Percentiles rank a stretch among this genome's conserved stretches.
Evolutionary conservation across 202 grass and related monocot genomes (phyloP).

Genomic region (Brachypodium distachyon): DNA sequence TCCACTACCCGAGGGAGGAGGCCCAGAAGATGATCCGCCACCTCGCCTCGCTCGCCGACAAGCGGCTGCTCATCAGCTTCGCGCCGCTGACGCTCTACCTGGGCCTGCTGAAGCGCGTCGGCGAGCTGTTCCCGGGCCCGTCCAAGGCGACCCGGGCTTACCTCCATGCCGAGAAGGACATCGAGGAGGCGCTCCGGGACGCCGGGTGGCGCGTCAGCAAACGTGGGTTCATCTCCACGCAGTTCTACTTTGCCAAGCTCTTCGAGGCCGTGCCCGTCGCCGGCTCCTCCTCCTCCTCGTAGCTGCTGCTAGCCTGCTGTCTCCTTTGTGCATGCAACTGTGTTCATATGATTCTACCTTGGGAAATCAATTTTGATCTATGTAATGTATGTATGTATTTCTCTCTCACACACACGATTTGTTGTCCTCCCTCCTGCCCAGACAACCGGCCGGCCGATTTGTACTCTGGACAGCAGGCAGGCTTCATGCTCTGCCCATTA

Average conservation of each 20-base stretch:
- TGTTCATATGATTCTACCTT: not conserved
- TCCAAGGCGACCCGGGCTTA: slow-evolving; percentile 69
- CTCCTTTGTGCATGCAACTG: not conserved
- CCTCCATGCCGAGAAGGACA: slow-evolving; percentile 55
- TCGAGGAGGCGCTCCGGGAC: slow-evolving; percentile 48
- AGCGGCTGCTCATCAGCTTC: slow-evolving; percentile 53
- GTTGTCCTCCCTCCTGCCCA: too few species aligned
- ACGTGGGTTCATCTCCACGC: slow-evolving; percentile 70
- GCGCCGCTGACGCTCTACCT: slow-evolving; percentile 63
- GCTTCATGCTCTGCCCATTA: too few species aligned
- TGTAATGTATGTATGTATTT: not conserved
- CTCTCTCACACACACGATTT: not conserved
- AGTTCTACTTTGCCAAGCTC: slow-evolving; percentile 97
- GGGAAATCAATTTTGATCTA: not conserved
- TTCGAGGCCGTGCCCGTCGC: slow-evolving; percentile 56
- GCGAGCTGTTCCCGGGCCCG: slow-evolving; percentile 66
- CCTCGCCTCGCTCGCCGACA: slow-evolving; percentile 57
- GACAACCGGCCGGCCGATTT: too few species aligned
- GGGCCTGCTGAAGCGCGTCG: slow-evolving; percentile 52
- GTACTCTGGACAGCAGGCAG: too few species aligned
- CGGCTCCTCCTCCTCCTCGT: not conserved
- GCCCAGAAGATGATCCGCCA: slow-evolving; percentile 63
- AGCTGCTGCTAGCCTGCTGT: not conserved
- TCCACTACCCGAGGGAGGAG: slow-evolving; percentile 71
- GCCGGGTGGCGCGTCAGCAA: slow-evolving; percentile 54